Evolutionary conservation across 306 rosid genomes (phyloP).

Genomic region (Cucurbita argyrosperma): DNA sequence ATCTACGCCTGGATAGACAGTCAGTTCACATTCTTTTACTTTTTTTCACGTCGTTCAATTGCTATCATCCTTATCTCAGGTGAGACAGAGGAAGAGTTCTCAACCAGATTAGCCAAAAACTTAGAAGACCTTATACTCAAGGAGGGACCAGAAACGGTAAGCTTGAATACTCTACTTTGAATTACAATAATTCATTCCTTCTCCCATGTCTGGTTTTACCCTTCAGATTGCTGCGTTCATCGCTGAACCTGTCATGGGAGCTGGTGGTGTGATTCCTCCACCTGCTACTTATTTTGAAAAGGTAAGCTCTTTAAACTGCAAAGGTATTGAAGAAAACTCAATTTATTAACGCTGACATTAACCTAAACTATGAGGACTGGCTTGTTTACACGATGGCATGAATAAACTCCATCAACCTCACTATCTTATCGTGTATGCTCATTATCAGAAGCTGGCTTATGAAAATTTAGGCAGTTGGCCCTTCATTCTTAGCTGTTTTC

Average conservation of each 20-base stretch:
- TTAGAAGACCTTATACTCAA: constrained; percentile 73
- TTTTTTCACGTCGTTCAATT: constrained; percentile 4
- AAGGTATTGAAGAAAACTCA: not conserved
- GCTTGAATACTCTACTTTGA: not conserved
- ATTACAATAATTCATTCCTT: not conserved
- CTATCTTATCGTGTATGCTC: not conserved
- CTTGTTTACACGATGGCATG: not conserved
- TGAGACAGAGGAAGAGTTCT: constrained; percentile 89
- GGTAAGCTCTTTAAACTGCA: constrained; percentile 19
- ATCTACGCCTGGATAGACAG: not conserved
- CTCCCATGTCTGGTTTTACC: not conserved
- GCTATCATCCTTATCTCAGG: constrained; percentile 31
- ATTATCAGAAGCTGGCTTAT: not conserved
- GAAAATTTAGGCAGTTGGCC: not conserved
- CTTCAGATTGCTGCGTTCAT: constrained; percentile 93
- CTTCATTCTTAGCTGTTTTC: not conserved
- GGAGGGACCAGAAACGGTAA: constrained; percentile 98
- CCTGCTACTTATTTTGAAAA: constrained; percentile 86
- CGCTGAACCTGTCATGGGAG: constrained; percentile 97
- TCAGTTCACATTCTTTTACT: not conserved
- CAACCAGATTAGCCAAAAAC: constrained; percentile 81
- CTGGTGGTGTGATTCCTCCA: constrained; percentile 87
- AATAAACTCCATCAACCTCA: not conserved
- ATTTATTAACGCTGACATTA: not conserved
- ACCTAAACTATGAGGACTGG: not conserved